phyloP scores from a whole-genome alignment of 495 filamentous ascomycete genomes.

The Trichoderma reesei region DNA sequence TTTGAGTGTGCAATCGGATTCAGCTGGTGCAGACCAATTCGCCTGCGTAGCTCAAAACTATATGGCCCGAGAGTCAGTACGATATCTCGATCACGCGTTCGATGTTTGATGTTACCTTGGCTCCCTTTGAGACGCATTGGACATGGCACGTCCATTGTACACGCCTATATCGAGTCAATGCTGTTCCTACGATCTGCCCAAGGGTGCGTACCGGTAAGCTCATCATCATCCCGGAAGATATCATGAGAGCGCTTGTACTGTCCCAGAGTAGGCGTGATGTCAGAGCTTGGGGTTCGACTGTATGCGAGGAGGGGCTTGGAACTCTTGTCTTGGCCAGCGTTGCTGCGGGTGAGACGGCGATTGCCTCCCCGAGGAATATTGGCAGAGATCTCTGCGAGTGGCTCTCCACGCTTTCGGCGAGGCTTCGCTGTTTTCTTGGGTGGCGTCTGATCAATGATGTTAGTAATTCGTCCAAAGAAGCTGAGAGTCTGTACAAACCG shows the following conservation, averaged over 20 bases:
- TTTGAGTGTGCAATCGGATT: conserved; percentile 18
- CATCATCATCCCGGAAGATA: conserved; percentile 4
- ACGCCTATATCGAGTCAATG: background rate
- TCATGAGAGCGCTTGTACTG: background rate
- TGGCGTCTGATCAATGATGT: background rate
- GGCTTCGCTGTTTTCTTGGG: background rate
- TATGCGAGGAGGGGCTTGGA: background rate
- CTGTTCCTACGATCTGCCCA: background rate
- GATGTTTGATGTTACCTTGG: background rate
- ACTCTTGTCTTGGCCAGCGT: background rate
- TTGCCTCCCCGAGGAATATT: background rate
- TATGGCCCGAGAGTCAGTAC: background rate
- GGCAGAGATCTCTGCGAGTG: conserved; percentile 6
- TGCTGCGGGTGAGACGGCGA: background rate
- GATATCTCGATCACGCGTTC: background rate
- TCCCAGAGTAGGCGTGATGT: background rate
- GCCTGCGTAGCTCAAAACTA: conserved; percentile 10
- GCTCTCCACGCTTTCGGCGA: background rate
- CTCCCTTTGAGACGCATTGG: background rate
- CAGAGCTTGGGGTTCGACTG: background rate
- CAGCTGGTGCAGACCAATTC: background rate
- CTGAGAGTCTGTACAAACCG: background rate
- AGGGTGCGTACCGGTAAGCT: background rate
- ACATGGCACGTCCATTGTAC: background rate
- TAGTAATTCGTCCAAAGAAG: background rate